Percentiles rank a stretch among this genome's conserved stretches.
phyloP scores from a whole-genome alignment of 2,329 filamentous ascomycete genomes.

The Fusarium luffae region DNA sequence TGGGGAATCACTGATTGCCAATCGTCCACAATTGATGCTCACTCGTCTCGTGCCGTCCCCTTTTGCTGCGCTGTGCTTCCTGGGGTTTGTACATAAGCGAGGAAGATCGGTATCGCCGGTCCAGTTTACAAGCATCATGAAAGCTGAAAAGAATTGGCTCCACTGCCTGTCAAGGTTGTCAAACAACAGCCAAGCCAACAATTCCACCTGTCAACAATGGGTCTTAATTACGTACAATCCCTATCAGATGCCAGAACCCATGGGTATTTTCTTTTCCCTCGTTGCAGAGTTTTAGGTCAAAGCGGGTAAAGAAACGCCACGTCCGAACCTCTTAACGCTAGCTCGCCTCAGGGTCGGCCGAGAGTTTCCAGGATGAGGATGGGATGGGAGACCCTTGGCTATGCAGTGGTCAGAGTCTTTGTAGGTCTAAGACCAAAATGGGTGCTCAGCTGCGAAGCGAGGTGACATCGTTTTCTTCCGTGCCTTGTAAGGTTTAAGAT shows the following conservation, averaged over 20 bases:
- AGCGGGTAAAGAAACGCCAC: not conserved
- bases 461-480: slow-evolving; percentile 19
- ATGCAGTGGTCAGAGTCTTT: not conserved
- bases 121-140: slow-evolving; percentile 23
- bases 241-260: not conserved
- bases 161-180: not conserved
- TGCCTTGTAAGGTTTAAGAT: slow-evolving; percentile 1
- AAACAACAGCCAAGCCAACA: not conserved
- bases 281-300: not conserved
- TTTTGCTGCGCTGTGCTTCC: not conserved
- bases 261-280: not conserved
- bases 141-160: not conserved
- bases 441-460: slow-evolving; percentile 5
- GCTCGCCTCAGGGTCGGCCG: slow-evolving; percentile 2
- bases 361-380: slow-evolving; percentile 6
- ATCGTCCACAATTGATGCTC: slow-evolving; percentile 19
- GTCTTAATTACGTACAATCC: not conserved
- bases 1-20: not conserved
- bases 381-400: not conserved
- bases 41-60: not conserved
- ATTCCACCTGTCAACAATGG: not conserved
- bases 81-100: slow-evolving; percentile 4
- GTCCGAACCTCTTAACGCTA: not conserved
- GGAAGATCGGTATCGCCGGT: not conserved
- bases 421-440: not conserved